Conservation (phyloP, 2,329 filamentous ascomycete genomes). For the Diaporthe eres region DNA sequence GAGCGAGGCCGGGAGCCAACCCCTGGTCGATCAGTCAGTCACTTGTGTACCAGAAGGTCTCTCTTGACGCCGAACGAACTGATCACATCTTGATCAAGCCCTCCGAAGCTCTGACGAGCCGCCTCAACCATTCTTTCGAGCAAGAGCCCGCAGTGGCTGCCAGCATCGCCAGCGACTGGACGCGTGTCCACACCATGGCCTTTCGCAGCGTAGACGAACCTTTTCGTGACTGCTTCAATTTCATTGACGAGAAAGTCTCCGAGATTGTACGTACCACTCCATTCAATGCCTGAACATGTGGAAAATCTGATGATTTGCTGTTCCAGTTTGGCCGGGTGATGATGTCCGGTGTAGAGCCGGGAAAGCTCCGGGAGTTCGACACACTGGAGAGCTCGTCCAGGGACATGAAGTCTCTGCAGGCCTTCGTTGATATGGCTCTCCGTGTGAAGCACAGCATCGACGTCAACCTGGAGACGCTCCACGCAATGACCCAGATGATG, state of each 20-base stretch:
- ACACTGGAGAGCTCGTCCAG: background rate
- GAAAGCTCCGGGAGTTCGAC: conserved; percentile 4
- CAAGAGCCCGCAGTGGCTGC: background rate
- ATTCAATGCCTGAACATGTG: background rate
- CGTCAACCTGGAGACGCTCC: background rate
- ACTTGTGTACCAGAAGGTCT: background rate
- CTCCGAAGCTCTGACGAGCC: background rate
- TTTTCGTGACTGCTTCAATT: conserved; percentile 4
- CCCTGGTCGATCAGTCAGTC: conserved; percentile 5
- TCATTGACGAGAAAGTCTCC: background rate
- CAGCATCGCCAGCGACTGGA: conserved; percentile 1
- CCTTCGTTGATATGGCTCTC: background rate
- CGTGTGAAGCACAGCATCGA: background rate
- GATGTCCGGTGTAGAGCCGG: background rate
- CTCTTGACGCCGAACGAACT: background rate
- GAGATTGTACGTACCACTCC: background rate
- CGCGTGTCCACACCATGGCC: background rate
- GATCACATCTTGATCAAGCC: background rate
- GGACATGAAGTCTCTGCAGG: conserved; percentile 1
- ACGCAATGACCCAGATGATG: background rate
- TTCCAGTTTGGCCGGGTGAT: background rate
- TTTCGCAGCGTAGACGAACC: background rate
- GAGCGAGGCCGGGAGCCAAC: background rate
- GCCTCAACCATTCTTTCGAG: background rate
- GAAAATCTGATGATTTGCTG: background rate